phyloP scores from a whole-genome alignment of 306 rosid genomes.

The Neltuma alba region DNA sequence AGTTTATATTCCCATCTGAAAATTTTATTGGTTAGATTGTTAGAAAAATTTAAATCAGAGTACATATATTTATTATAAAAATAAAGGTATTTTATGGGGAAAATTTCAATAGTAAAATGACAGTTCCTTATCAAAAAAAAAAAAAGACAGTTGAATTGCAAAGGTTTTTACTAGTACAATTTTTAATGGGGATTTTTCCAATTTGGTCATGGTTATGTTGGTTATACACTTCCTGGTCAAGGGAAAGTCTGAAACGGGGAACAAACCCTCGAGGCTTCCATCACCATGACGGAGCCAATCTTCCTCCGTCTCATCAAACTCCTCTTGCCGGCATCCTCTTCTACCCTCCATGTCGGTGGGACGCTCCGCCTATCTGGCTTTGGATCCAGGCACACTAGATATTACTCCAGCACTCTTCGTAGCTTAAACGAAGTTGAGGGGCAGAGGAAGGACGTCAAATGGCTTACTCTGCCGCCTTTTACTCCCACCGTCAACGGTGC shows the following conservation, averaged over 20 bases:
- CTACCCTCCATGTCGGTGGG: background rate
- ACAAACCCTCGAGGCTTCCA: background rate
- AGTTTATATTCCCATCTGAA: too few relatives aligned
- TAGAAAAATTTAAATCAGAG: too few relatives aligned
- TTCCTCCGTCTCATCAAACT: conserved; percentile 44
- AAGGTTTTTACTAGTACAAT: too few relatives aligned
- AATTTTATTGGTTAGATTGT: too few relatives aligned
- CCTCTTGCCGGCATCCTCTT: background rate
- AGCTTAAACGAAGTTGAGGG: conserved; percentile 7
- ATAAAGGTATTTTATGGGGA: too few relatives aligned
- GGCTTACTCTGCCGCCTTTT: conserved; percentile 74
- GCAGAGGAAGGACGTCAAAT: conserved; percentile 32
- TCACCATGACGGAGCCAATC: conserved; percentile 12
- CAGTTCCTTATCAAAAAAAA: too few relatives aligned
- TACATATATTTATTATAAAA: too few relatives aligned
- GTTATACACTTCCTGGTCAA: too few relatives aligned
- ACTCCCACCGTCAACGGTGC: conserved; percentile 41
- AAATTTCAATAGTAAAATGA: too few relatives aligned
- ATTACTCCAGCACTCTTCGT: conserved; percentile 14
- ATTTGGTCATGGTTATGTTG: too few relatives aligned
- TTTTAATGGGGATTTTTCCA: too few relatives aligned
- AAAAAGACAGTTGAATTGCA: too few relatives aligned
- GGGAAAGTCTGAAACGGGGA: background rate
- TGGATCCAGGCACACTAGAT: conserved; percentile 9
- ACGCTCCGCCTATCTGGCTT: conserved; percentile 15